Evolutionary conservation across 2,329 filamentous ascomycete genomes (phyloP).

Genomic region (Daldinia eschscholtzii): DNA sequence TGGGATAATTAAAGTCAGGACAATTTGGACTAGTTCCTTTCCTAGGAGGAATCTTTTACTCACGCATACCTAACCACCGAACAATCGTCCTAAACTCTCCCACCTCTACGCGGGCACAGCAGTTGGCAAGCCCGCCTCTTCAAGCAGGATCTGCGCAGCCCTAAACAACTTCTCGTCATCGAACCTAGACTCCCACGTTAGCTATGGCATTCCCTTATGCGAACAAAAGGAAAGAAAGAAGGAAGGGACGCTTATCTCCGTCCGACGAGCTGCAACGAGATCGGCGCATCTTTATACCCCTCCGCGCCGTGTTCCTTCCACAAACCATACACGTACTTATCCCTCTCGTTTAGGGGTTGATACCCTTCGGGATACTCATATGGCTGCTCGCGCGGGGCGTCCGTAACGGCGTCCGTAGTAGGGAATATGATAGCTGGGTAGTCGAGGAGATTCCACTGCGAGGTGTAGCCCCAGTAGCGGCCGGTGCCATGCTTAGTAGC

Average conservation of each 20-base stretch:
- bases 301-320: slow-evolving; percentile 54
- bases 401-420: slow-evolving; percentile 50
- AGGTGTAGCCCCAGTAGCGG: slow-evolving; percentile 74
- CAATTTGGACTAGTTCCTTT: too few relatives aligned
- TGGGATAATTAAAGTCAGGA: too few relatives aligned
- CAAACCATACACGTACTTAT: slow-evolving; percentile 47
- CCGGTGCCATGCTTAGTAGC: slow-evolving; percentile 62
- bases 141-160: slow-evolving; percentile 52
- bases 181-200: slow-evolving; percentile 42
- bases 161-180: slow-evolving; percentile 56
- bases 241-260: slow-evolving; percentile 38
- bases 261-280: slow-evolving; percentile 57
- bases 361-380: slow-evolving; percentile 44
- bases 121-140: slow-evolving; percentile 51
- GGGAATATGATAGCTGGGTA: slow-evolving; percentile 74
- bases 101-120: slow-evolving; percentile 31
- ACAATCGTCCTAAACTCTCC: background rate
- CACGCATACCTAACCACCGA: background rate
- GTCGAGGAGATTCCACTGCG: slow-evolving; percentile 77
- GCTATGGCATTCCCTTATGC: background rate
- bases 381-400: slow-evolving; percentile 16
- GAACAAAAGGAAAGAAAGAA: background rate
- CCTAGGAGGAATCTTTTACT: too few relatives aligned
- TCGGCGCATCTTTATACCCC: slow-evolving; percentile 56
- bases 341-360: slow-evolving; percentile 38